Conservation (phyloP, 495 filamentous ascomycete genomes). For the Xylaria palmicola region DNA sequence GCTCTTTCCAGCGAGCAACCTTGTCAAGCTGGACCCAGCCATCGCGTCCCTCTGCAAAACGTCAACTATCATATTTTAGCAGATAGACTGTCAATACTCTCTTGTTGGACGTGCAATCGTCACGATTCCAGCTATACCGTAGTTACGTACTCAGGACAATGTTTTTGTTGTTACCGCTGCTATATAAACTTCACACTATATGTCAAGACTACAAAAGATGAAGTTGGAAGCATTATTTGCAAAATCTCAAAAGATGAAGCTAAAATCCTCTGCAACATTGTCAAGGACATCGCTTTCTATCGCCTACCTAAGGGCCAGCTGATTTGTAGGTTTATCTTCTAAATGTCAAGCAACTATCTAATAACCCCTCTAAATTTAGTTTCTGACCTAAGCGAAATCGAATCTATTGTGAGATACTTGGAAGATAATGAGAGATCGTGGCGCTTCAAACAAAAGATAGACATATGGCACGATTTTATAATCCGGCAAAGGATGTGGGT, state of each 20-base stretch:
- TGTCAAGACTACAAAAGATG: too few species aligned
- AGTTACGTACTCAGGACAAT: background rate
- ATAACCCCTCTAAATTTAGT: background rate
- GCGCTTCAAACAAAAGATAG: too few species aligned
- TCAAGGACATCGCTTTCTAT: background rate
- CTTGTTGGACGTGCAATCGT: background rate
- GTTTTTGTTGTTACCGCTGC: background rate
- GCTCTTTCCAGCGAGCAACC: too few species aligned
- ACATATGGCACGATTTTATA: background rate
- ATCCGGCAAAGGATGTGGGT: background rate
- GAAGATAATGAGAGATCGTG: too few species aligned
- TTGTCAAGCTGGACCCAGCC: background rate
- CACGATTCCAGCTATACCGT: background rate
- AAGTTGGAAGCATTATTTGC: too few species aligned
- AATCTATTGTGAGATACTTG: slow-evolving; percentile 1
- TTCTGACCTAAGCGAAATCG: background rate
- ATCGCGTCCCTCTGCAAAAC: background rate
- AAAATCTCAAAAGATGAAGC: background rate
- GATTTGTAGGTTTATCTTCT: background rate
- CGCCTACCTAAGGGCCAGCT: slow-evolving; percentile 4
- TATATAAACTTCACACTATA: too few species aligned
- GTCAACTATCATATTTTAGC: slow-evolving; percentile 3
- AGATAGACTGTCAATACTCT: background rate
- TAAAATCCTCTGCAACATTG: background rate
- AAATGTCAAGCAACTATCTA: background rate